A percentile compares a stretch with the other conserved stretches of the same genome.
These are phyloP conservation scores for Debaryomyces sp. DNA, from an alignment of 1,139 yeast genomes.

Conservation along the genomic window DNA sequence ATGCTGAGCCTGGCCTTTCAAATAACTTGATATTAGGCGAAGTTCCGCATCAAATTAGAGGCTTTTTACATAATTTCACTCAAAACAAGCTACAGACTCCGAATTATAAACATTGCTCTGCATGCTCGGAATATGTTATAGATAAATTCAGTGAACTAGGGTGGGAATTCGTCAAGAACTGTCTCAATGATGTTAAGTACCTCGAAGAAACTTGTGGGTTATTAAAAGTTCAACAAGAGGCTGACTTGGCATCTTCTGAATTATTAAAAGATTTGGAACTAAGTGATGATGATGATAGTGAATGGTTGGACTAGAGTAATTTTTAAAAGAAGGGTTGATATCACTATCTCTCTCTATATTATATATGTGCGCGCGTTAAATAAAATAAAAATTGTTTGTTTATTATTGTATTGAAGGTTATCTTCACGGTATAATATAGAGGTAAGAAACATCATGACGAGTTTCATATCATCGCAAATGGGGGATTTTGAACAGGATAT, in stretches of 20 bases:
- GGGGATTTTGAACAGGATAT: constrained; percentile 17
- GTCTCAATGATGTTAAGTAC: constrained; percentile 65
- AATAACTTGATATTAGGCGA: constrained; percentile 56
- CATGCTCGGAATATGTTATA: constrained; percentile 69
- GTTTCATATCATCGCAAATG: constrained; percentile 15
- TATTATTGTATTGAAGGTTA: not conserved
- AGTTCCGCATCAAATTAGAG: constrained; percentile 88
- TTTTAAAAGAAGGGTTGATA: not conserved
- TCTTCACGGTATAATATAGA: not conserved
- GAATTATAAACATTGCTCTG: constrained; percentile 78
- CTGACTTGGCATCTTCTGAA: constrained; percentile 59
- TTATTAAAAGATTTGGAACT: constrained; percentile 41
- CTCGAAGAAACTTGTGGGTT: constrained; percentile 82
- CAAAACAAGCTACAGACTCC: constrained; percentile 70
- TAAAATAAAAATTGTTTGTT: constrained; percentile 2
- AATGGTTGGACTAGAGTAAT: constrained; percentile 18
- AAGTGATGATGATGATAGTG: constrained; percentile 43
- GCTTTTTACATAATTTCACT: constrained; percentile 69
- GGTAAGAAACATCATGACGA: constrained; percentile 13
- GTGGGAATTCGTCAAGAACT: constrained; percentile 79
- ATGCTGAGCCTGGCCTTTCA: constrained; percentile 45
- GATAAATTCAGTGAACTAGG: constrained; percentile 53
- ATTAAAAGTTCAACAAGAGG: constrained; percentile 66
- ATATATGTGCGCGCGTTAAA: constrained; percentile 7
- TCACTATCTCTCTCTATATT: not conserved